phyloP scores from a whole-genome alignment of 495 filamentous ascomycete species.

The Poronia punctata region DNA sequence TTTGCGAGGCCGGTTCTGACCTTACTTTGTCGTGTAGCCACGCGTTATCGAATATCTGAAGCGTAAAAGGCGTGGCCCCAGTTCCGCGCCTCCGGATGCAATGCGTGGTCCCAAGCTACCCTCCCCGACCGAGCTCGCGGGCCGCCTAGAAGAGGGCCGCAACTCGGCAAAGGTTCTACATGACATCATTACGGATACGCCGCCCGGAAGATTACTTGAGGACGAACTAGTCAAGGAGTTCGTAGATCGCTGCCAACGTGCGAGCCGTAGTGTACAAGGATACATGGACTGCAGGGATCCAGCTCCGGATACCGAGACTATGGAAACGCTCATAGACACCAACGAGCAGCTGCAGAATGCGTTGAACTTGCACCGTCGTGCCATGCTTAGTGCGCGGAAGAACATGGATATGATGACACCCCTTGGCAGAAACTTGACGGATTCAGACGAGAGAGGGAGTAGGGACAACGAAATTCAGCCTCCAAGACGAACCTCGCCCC shows the following conservation, averaged over 20 bases:
- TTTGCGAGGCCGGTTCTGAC: too few species aligned
- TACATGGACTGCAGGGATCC: constrained; percentile 79
- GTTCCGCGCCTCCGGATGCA: too few species aligned
- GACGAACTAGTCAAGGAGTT: constrained; percentile 94
- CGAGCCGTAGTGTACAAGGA: constrained; percentile 67
- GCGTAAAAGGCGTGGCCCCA: too few species aligned
- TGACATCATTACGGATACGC: constrained; percentile 80
- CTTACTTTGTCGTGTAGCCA: too few species aligned
- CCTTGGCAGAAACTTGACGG: constrained; percentile 11
- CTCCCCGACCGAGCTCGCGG: constrained; percentile 77
- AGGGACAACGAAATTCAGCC: constrained; percentile 13
- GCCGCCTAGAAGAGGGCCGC: constrained; percentile 79
- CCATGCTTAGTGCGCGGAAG: constrained; percentile 67
- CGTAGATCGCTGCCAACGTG: constrained; percentile 73
- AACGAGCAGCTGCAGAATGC: constrained; percentile 81
- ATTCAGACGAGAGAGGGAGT: constrained; percentile 18
- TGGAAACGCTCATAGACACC: constrained; percentile 87
- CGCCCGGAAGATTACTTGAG: constrained; percentile 60
- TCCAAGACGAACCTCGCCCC: constrained; percentile 5
- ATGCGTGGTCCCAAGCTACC: not conserved
- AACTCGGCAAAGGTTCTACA: constrained; percentile 85
- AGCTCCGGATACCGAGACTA: constrained; percentile 81
- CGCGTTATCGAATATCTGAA: too few species aligned
- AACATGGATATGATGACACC: constrained; percentile 18
- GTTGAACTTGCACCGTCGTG: constrained; percentile 71